Conservation (phyloP, 2,329 filamentous ascomycete species). For the Leptodontidium sp. region DNA sequence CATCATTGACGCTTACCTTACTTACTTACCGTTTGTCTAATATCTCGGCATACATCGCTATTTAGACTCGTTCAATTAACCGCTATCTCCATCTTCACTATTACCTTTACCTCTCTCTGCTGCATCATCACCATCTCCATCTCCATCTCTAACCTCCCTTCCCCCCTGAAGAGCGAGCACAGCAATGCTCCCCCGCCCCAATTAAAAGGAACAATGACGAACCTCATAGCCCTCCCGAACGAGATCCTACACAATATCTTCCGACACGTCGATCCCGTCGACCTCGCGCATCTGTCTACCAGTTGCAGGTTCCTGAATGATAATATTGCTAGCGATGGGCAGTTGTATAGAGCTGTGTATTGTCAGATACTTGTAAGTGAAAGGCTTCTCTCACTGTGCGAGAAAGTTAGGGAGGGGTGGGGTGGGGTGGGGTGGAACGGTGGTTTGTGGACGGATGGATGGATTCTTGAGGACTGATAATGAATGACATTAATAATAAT, state of each 20-base stretch:
- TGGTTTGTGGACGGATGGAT: too few species aligned
- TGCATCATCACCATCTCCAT: too few species aligned
- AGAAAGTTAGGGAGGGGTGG: too few species aligned
- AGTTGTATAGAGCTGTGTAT: constrained; percentile 70
- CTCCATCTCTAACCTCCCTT: too few species aligned
- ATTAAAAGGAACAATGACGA: not conserved
- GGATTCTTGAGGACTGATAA: constrained; percentile 31
- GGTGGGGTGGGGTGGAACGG: too few species aligned
- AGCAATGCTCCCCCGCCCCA: not conserved
- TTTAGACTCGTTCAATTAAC: too few species aligned
- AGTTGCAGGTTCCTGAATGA: constrained; percentile 61
- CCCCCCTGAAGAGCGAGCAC: too few species aligned
- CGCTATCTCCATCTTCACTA: too few species aligned
- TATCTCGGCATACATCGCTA: too few species aligned
- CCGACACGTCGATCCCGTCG: constrained; percentile 60
- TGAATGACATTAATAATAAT: not conserved
- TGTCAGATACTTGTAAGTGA: constrained; percentile 59
- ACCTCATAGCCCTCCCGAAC: constrained; percentile 52
- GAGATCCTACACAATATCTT: constrained; percentile 72
- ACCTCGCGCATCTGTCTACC: constrained; percentile 60
- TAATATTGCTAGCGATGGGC: constrained; percentile 64
- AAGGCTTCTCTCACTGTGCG: not conserved
- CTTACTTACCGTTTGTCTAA: too few species aligned
- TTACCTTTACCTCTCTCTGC: too few species aligned
- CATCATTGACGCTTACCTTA: too few species aligned